Percentiles rank a stretch among this genome's conserved stretches.
These are phyloP conservation scores for Aureobasidium mangrovei DNA, from an alignment of 2,329 filamentous ascomycete species.

Conservation along the genomic window DNA sequence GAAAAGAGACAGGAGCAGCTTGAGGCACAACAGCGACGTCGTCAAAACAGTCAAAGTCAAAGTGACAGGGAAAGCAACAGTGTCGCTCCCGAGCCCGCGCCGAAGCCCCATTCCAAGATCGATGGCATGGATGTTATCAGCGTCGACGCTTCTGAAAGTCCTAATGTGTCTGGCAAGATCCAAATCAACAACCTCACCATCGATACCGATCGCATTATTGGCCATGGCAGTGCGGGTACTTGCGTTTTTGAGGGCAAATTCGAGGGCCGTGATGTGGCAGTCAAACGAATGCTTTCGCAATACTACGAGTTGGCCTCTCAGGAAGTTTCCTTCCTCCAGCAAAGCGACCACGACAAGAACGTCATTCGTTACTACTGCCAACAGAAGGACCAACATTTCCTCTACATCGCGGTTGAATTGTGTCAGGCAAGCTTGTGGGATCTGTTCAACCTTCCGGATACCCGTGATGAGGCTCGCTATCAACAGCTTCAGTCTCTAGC, in stretches of 20 bases:
- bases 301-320: slow-evolving; percentile 94
- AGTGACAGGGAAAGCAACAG: slow-evolving; percentile 19
- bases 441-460: slow-evolving; percentile 63
- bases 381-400: slow-evolving; percentile 76
- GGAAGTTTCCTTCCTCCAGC: slow-evolving; percentile 80
- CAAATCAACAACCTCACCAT: slow-evolving; percentile 54
- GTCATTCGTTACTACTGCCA: slow-evolving; percentile 96
- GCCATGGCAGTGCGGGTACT: slow-evolving; percentile 89
- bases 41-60: slow-evolving; percentile 12
- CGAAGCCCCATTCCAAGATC: slow-evolving; percentile 21
- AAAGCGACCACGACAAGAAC: slow-evolving; percentile 93
- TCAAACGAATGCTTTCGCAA: slow-evolving; percentile 93
- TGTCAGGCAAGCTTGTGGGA: slow-evolving; percentile 92
- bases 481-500: slow-evolving; percentile 50
- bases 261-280: slow-evolving; percentile 83
- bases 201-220: slow-evolving; percentile 51
- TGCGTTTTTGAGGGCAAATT: slow-evolving; percentile 92
- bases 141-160: slow-evolving; percentile 33
- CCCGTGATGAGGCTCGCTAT: slow-evolving; percentile 30
- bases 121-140: slow-evolving; percentile 34
- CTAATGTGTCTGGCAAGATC: slow-evolving; percentile 40
- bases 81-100: slow-evolving; percentile 21
- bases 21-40: slow-evolving; percentile 16
- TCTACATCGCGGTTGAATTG: slow-evolving; percentile 92
- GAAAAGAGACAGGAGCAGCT: slow-evolving; percentile 21